Evolutionary conservation across 345 rosid genomes (phyloP), one percentile per base, ranked within the genome.

Genomic region (Laguncularia racemosa): DNA sequence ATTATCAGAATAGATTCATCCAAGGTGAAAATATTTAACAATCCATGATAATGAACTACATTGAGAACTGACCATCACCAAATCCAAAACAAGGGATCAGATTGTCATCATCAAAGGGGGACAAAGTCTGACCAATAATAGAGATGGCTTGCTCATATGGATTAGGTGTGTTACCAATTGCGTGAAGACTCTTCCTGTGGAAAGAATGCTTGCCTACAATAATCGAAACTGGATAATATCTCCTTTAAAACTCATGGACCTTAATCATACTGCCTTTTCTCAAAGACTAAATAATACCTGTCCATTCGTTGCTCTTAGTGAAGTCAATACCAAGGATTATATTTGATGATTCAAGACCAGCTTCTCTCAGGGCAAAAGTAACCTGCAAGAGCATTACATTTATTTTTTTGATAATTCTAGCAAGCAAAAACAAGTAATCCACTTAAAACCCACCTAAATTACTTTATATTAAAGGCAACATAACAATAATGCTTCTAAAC

Each of bases 71-170:
- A 92, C 98, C 89, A 56, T 92, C 98, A 2, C 98, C 98, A 77
- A 92, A 92, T 59, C 98, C 98, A 15, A 89, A 84, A 86, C 98
- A 92, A 50, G 98, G 98, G 70, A 92, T 89, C 70, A 86, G 78
- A 65, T 76, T 88, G 71, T 92, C 98, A 50, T 92, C 98, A 73
- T 92, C 98, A 61, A 92, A 92, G 44, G 93, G 86, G 61, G 93
- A 80, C 71, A 92, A 67, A 66, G 96, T 81, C 10, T 62, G 86
- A 16, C 98, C 98, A 46, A 92, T 86, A 46, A 92, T 89, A 13
- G 98, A 92, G 66, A 92, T 89, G 12, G 98, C 98, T 81, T 73
- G 95, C 64, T 92, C 95, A 33, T 92, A 92, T 11, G 96, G 98
- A 74, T 92, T 92, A 16, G 63, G 83, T 38, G 62, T 51, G 72